Conservation (phyloP, 805 yeast species). For the Candida suzukii region DNA sequence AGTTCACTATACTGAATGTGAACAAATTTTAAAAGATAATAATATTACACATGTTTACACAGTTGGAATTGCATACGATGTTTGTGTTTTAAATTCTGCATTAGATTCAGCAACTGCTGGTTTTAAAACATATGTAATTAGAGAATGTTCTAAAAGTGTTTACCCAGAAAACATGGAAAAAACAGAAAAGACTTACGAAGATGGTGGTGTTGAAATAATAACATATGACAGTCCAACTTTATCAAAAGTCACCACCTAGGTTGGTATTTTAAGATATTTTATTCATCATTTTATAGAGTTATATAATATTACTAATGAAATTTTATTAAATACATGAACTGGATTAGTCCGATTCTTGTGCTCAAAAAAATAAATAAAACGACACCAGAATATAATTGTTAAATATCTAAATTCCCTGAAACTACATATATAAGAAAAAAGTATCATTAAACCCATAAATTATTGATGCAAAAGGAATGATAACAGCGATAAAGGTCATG, state of each 20-base stretch:
- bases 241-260: conserved; percentile 4
- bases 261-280: no score
- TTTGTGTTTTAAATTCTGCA: conserved; percentile 76
- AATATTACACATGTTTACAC: conserved; percentile 55
- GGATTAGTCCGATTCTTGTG: no score
- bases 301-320: no score
- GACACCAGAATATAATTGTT: no score
- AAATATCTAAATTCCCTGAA: no score
- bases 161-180: conserved; percentile 30
- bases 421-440: no score
- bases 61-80: conserved; percentile 84
- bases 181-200: conserved; percentile 24
- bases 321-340: no score
- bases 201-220: conserved; percentile 24
- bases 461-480: no score
- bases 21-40: conserved; percentile 34
- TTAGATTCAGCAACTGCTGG: conserved; percentile 59
- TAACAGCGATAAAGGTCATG: no score
- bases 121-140: conserved; percentile 54
- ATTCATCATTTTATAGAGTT: no score
- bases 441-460: no score
- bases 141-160: conserved; percentile 51
- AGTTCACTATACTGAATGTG: conserved; percentile 60
- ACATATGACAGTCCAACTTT: conserved; percentile 5
- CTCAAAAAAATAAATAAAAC: no score